Conservation (phyloP, 140 eudicot species). For the Erigeron philadelphicus region DNA sequence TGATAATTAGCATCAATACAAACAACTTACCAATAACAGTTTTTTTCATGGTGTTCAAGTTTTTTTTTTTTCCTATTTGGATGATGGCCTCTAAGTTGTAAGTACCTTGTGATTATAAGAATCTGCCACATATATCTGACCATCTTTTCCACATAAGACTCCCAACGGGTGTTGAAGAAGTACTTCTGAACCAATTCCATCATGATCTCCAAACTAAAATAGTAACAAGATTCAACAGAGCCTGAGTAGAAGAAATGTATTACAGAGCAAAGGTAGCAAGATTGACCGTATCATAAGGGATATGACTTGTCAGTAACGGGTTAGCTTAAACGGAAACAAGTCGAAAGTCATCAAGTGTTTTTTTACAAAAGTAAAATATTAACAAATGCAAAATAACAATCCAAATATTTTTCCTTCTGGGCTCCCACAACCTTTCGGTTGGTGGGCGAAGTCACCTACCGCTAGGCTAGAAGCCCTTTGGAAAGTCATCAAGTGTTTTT, state of each 20-base stretch:
- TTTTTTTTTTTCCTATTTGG: too few species aligned
- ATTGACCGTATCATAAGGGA: background rate
- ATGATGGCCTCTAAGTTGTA: constrained; percentile 15
- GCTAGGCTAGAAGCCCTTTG: too few species aligned
- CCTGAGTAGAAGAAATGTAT: constrained; percentile 1
- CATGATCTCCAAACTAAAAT: constrained; percentile 89
- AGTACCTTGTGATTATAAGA: constrained; percentile 94
- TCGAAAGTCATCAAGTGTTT: background rate
- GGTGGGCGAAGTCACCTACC: too few species aligned
- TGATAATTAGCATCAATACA: background rate
- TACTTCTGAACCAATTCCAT: constrained; percentile 86
- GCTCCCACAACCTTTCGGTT: too few species aligned
- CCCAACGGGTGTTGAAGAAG: constrained; percentile 99
- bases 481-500: too few species aligned
- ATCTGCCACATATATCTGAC: constrained; percentile 81
- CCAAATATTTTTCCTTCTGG: too few species aligned
- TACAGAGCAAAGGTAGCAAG: background rate
- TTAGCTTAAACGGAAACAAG: background rate
- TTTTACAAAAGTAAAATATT: background rate
- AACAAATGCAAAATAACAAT: too few species aligned
- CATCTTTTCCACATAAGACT: constrained; percentile 70
- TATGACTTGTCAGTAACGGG: background rate
- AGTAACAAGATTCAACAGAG: constrained; percentile 11
- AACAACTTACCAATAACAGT: background rate
- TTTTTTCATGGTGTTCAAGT: background rate